A percentile compares a stretch with the other conserved stretches of the same genome.
phyloP scores from a whole-genome alignment of 768 basidiomycete species.

The Amanita polypyramis region DNA sequence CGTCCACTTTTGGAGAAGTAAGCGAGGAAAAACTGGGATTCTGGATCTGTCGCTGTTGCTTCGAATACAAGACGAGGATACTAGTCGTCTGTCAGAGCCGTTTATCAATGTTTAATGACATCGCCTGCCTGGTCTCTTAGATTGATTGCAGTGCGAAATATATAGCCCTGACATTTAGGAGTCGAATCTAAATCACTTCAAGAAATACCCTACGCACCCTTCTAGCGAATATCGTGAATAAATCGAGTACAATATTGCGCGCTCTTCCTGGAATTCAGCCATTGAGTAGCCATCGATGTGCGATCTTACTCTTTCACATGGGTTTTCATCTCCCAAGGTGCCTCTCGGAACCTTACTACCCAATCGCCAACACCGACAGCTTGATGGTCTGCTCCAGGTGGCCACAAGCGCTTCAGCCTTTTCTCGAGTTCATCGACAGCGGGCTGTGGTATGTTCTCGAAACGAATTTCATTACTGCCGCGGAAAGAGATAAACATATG shows the following conservation, averaged over 20 bases:
- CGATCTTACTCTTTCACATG: conserved; percentile 42
- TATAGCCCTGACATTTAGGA: conserved; percentile 44
- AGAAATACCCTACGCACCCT: conserved; percentile 30
- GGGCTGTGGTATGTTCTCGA: conserved; percentile 38
- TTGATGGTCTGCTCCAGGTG: conserved; percentile 46
- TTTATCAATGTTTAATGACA: background rate
- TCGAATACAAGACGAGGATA: conserved; percentile 62
- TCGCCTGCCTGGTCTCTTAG: conserved; percentile 40
- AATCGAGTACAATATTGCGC: conserved; percentile 45
- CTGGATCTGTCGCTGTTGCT: conserved; percentile 33
- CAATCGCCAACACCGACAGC: conserved; percentile 21
- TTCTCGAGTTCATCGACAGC: conserved; percentile 51
- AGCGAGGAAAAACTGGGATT: conserved; percentile 53
- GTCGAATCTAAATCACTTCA: conserved; percentile 6
- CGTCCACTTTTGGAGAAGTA: conserved; percentile 53
- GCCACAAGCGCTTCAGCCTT: conserved; percentile 48
- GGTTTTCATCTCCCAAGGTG: conserved; percentile 60
- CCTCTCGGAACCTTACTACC: conserved; percentile 51
- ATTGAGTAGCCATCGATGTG: background rate
- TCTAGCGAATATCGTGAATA: conserved; percentile 51
- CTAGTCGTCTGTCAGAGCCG: conserved; percentile 14
- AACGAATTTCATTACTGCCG: conserved; percentile 51
- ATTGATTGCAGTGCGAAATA: conserved; percentile 56
- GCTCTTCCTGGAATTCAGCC: conserved; percentile 26
- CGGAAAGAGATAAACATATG: conserved; percentile 67